Conservation (phyloP, 495 filamentous ascomycete species). For the Penicillium chermesinum region DNA sequence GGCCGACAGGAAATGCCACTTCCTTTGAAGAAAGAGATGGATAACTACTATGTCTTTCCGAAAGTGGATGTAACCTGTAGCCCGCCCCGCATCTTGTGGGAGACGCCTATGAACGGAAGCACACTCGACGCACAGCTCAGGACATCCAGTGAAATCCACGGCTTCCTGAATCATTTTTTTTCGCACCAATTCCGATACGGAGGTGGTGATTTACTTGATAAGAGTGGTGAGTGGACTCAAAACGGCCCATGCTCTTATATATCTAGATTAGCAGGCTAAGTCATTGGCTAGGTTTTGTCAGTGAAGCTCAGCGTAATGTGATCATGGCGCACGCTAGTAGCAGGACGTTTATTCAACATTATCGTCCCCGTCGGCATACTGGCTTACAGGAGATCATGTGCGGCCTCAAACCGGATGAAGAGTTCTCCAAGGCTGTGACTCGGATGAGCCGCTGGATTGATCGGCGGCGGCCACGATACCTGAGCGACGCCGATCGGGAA, state of each 20-base stretch:
- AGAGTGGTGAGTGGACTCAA: conserved; percentile 3
- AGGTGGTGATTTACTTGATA: conserved; percentile 22
- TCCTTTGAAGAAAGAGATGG: conserved; percentile 10
- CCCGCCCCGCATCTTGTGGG: conserved; percentile 7
- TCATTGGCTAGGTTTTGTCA: conserved; percentile 13
- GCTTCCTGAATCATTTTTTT: conserved; percentile 19
- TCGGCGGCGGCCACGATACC: conserved; percentile 25
- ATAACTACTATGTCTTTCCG: conserved; percentile 15
- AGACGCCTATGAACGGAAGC: conserved; percentile 10
- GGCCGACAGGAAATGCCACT: conserved; percentile 12
- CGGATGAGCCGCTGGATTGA: conserved; percentile 35
- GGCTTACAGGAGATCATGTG: conserved; percentile 30
- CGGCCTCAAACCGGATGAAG: conserved; percentile 21
- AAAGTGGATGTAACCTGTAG: conserved; percentile 6
- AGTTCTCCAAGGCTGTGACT: conserved; percentile 27
- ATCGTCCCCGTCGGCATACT: conserved; percentile 28
- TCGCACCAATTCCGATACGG: conserved; percentile 17
- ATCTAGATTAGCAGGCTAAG: not conserved
- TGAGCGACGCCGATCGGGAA: conserved; percentile 10
- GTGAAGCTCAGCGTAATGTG: conserved; percentile 35
- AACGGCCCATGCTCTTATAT: not conserved
- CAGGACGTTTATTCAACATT: conserved; percentile 33
- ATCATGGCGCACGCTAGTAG: conserved; percentile 31
- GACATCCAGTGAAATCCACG: conserved; percentile 22
- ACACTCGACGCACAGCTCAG: conserved; percentile 17